Evolutionary conservation across 306 rosid genomes (phyloP), one percentile per base, ranked within the genome.

Genomic region (Cicer bijugum): DNA sequence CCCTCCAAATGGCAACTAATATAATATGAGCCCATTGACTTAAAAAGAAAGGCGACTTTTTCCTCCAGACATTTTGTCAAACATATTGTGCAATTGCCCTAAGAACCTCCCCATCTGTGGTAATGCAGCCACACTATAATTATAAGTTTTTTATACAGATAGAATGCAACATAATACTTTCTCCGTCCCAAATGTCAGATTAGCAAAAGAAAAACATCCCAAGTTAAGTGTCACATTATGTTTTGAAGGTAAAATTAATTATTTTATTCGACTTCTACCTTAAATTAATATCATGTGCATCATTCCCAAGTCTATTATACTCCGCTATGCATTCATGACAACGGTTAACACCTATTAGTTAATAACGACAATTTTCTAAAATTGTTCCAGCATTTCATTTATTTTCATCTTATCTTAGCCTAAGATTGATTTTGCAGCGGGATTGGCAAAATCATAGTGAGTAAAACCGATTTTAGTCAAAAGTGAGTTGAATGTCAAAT

Each of bases 51-150:
- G 9, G 4, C 7, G 3, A 4, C 3, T 6, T 37, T 52, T 42
- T 60, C 45, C 66, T 78, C 20, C 50, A 10, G 43, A 48, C 43
- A 51, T 71, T 61, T 12, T 71, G 12, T 43, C 67, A 6, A 71
- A 12, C 82, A 67, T 9, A 23, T 12, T 6, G 44, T 53, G 59
- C 68, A 44, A 48, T 28, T 39, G 1, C 14, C 8, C 9, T 63
- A 9, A 69, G 16, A 67, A 66, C 19, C 17, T 44, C 19, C 9
- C 42, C 19, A 67, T 12, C 40, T 67, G 8, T 10, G 40, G 17
- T 67, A 23, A 67, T 9, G 8, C 38, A 12, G 2, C 17, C 43
- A 67, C 72, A 11, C 11, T 44, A 43, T n/a, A 35, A 52, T 2
- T 58, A 16, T 58, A 11, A 23, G 12, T 6, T 23, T 28, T 23